Base-by-base conservation (phyloP, 306 rosid species). In the Datisca glomerata region DNA sequence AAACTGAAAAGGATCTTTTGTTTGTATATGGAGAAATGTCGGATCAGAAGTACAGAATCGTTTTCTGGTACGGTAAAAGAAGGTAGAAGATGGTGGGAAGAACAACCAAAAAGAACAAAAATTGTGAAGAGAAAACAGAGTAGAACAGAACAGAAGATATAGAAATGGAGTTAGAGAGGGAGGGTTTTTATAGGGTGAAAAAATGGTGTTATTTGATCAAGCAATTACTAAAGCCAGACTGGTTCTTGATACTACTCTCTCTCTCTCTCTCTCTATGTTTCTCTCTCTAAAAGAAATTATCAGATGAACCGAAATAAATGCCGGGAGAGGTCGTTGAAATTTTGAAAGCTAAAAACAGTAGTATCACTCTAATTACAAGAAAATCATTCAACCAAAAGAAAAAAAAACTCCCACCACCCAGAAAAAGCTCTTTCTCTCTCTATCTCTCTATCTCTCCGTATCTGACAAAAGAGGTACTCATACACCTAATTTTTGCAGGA, bases 151-250 rank as follows among this genome's bases (percentile, higher is more conserved):
- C 15, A 12, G 21, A 4, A 6, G 39, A 38, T 34, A 3, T 5
- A 33, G 27, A 18, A 51, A 52, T 7, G 28, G 75, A 36, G 69
- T 49, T 46, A 57, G 13, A 55, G 40, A 37, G 61, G 58, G 67
- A 62, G 56, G 61, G 58, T 57, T 66, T 82, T 75, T 82, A 79
- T 79, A 79, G 96, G n/a, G 78, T 73, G 77, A 61, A n/a, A n/a
- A n/a, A 59, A 28, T 18, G 25, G 44, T 41, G 50, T 51, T n/a
- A n/a, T n/a, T n/a, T 65, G 72, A 55, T 68, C 12, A 44, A 55
- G 76, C 68, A 76, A 69, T 79, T 43, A 81, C 54, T 67, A 39
- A 19, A 47, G 80, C 71, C 83, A 79, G 82, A 58, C 70, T 58
- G 72, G 60, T 64, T 45, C 6, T 2, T 6, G 55, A 47, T 31